Conservation (phyloP, 2,329 filamentous ascomycete genomes). For the Arthrobotrys pseudoclavata region DNA sequence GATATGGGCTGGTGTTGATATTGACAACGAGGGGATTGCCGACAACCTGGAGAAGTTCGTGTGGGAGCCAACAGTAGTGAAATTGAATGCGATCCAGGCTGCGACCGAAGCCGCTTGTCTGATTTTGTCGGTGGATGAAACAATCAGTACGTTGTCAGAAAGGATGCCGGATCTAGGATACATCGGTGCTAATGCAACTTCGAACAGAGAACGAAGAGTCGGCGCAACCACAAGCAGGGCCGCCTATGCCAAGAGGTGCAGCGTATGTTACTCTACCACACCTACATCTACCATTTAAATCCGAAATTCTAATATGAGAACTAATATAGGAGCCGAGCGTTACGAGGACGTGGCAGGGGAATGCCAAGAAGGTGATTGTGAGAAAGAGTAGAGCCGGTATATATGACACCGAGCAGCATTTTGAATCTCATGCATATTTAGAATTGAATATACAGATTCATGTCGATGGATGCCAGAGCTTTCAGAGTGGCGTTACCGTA, state of each 20-base stretch:
- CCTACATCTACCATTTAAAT: conserved; percentile 10
- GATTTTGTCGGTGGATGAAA: conserved; percentile 97
- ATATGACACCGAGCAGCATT: not conserved
- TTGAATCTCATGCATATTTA: conserved; percentile 42
- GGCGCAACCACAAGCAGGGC: conserved; percentile 78
- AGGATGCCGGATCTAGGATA: not conserved
- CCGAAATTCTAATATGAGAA: conserved; percentile 74
- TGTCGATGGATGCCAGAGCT: conserved; percentile 20
- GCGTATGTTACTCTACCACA: conserved; percentile 63
- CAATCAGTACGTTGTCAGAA: conserved; percentile 76
- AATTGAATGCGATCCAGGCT: conserved; percentile 96
- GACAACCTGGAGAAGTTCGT: conserved; percentile 97
- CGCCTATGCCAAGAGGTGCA: conserved; percentile 70
- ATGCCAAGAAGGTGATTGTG: conserved; percentile 81
- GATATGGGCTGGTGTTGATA: conserved; percentile 96
- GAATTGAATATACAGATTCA: conserved; percentile 50
- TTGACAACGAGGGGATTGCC: conserved; percentile 87
- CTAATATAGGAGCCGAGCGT: conserved; percentile 70
- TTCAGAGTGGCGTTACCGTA: conserved; percentile 31
- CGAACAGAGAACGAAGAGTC: conserved; percentile 87
- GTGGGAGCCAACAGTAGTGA: conserved; percentile 96
- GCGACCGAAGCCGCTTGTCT: conserved; percentile 95
- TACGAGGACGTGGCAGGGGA: conserved; percentile 84
- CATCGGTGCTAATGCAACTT: conserved; percentile 43
- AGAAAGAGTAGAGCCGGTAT: not conserved